Base-by-base conservation (phyloP, 2,329 filamentous ascomycete species). In the Calycina herbarum region DNA sequence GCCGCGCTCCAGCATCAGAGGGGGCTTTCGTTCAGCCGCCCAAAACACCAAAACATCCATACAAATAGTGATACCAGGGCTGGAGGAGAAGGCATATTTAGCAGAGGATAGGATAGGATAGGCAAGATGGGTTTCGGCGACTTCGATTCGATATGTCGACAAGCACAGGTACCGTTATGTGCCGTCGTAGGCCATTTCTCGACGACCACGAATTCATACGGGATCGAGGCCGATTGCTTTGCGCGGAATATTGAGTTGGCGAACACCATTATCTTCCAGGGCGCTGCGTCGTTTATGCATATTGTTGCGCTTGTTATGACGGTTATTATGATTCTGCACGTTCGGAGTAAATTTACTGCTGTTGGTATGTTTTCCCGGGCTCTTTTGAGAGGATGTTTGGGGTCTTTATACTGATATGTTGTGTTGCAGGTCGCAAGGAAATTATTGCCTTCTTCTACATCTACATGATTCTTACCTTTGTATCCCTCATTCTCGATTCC, bases 201-300 rank as follows among this genome's bases (percentile, higher is more conserved):
- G 35, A 82, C 85, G 40, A 87, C 93, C 70, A 85, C 87, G 27
- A 86, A 83, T 71, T 84, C 86, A 65, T 85, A 89, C 13, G 92
- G 93, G 72, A 95, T 97, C 70, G 90, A 97, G 77, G 88, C 95
- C 65, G 87, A 89, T 75, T 99, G 95, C 83, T 98, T 94, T 81
- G 92, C 95, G 66, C 89, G 95, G 66, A 96, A 95, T 74, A 94
- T 99, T 78, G 94, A 97, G 79, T 80, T 98, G 71, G 95, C 94
- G 72, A 99, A 99, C 81, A 99, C 95, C 51, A 94, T 98, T 81
- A 99, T 99, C 76, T 99, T 99, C 78, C 89, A 98, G 80, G 92
- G 89, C 76, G 95, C 94, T 33, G 89, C 93, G 27, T 92, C 92
- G 68, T 93, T 94, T 76, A 92, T 95, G 81, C 95, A 99, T 79